Conservation (phyloP, 2,329 filamentous ascomycete genomes). For the Xylariales sp. region DNA sequence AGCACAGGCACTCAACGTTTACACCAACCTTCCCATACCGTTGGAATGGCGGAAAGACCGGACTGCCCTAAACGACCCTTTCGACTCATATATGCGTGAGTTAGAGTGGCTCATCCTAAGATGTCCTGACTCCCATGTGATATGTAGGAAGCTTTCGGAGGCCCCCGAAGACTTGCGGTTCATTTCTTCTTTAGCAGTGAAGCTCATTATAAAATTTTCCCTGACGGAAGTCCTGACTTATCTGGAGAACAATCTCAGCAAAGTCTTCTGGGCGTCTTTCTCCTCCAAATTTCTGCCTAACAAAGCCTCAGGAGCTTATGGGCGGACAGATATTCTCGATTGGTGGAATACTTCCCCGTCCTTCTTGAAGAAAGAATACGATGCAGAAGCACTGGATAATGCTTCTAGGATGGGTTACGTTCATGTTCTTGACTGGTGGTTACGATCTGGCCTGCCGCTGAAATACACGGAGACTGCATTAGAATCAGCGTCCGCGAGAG, state of each 20-base stretch:
- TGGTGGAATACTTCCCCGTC: conserved; percentile 86
- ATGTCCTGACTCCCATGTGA: conserved; percentile 57
- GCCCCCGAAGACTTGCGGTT: conserved; percentile 66
- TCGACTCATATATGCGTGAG: conserved; percentile 69
- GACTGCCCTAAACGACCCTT: conserved; percentile 45
- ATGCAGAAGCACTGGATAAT: conserved; percentile 77
- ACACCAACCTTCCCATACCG: conserved; percentile 71
- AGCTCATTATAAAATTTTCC: conserved; percentile 87
- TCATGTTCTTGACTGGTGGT: conserved; percentile 88
- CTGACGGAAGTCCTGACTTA: conserved; percentile 75
- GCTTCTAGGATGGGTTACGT: conserved; percentile 84
- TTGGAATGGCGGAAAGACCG: conserved; percentile 31
- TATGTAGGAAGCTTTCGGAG: conserved; percentile 69
- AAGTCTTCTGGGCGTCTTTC: conserved; percentile 76
- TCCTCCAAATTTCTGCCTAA: conserved; percentile 82
- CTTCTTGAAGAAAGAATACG: conserved; percentile 84
- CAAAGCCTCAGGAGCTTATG: conserved; percentile 84
- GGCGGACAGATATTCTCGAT: conserved; percentile 76
- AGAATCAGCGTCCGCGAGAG: conserved; percentile 80
- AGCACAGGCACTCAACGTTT: conserved; percentile 74
- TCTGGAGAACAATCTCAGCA: conserved; percentile 57
- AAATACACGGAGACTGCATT: conserved; percentile 84
- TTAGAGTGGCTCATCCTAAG: conserved; percentile 84
- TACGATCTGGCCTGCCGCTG: conserved; percentile 69
- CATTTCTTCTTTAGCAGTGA: conserved; percentile 76